Conservation (phyloP, 305 asterid species). For the Fraxinus angustifolia region DNA sequence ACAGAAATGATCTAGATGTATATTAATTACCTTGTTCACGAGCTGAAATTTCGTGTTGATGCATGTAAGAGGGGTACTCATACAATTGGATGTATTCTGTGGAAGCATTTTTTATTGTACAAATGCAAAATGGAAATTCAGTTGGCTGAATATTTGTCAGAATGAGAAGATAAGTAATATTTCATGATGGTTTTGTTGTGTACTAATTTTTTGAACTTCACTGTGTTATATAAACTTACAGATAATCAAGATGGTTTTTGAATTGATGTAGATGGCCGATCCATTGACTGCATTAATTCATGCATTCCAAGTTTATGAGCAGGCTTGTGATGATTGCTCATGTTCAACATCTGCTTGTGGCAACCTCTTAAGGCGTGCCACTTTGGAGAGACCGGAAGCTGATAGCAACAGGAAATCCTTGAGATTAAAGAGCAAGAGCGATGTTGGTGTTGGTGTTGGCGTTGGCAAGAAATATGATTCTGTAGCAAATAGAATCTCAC, state of each 20-base stretch:
- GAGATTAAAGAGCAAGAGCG: slow-evolving; percentile 33
- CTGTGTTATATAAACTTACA: too few relatives aligned
- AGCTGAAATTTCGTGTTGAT: background rate
- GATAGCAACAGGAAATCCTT: slow-evolving; percentile 22
- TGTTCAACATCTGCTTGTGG: slow-evolving; percentile 11
- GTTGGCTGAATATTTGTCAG: background rate
- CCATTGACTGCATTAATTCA: slow-evolving; percentile 82
- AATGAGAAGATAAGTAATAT: background rate
- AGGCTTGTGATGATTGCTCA: slow-evolving; percentile 17
- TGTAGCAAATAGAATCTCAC: slow-evolving; percentile 16
- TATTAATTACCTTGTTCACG: background rate
- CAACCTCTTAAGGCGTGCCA: slow-evolving; percentile 26
- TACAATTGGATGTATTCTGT: background rate
- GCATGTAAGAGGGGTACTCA: background rate
- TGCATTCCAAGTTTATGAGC: slow-evolving; percentile 66
- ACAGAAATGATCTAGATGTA: background rate
- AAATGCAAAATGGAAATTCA: background rate
- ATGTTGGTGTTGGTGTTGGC: slow-evolving; percentile 13
- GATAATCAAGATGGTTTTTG: background rate
- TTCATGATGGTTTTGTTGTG: background rate
- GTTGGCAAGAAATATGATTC: slow-evolving; percentile 22
- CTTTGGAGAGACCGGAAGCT: slow-evolving; percentile 31
- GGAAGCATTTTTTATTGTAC: background rate
- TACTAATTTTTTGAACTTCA: background rate
- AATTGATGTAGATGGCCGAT: slow-evolving; percentile 68